Conservation (phyloP, 139 green algal genomes). For the Micractinium sp. region DNA sequence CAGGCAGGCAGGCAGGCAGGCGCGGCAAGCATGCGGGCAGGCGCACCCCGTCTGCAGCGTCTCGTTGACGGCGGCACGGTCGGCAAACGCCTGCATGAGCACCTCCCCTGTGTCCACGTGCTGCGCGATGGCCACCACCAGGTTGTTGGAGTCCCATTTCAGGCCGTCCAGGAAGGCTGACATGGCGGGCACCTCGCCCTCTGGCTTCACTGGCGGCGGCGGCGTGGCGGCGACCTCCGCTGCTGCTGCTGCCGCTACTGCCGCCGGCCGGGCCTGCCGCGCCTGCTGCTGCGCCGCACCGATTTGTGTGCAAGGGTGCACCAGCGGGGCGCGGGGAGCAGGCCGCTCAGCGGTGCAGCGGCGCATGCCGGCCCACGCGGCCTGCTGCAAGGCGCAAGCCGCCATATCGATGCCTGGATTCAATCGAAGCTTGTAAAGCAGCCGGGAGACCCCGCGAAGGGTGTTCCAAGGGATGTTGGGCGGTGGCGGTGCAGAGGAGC, state of each 20-base stretch:
- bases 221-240: neutral
- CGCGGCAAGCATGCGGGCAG: neutral
- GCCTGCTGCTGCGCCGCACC: neutral
- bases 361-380: neutral
- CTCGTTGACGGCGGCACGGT: slow-evolving; percentile 84
- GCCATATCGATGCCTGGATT: neutral
- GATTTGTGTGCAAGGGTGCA: neutral
- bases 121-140: slow-evolving; percentile 96
- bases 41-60: slow-evolving; percentile 86
- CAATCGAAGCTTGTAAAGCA: neutral
- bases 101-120: slow-evolving; percentile 95
- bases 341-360: neutral
- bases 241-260: neutral
- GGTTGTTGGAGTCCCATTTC: slow-evolving; percentile 84
- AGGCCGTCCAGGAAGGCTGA: slow-evolving; percentile 79
- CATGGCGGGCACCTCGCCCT: slow-evolving; percentile 46
- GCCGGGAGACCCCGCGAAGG: neutral
- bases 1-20: slow-evolving; percentile 1
- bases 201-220: slow-evolving; percentile 4
- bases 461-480: neutral
- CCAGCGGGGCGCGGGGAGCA: neutral
- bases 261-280: neutral
- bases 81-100: slow-evolving; percentile 97
- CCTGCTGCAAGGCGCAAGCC: neutral
- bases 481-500: too few relatives aligned